Evolutionary conservation across 2,329 filamentous ascomycete species (phyloP).

Genomic region (Penicillium carneum): DNA sequence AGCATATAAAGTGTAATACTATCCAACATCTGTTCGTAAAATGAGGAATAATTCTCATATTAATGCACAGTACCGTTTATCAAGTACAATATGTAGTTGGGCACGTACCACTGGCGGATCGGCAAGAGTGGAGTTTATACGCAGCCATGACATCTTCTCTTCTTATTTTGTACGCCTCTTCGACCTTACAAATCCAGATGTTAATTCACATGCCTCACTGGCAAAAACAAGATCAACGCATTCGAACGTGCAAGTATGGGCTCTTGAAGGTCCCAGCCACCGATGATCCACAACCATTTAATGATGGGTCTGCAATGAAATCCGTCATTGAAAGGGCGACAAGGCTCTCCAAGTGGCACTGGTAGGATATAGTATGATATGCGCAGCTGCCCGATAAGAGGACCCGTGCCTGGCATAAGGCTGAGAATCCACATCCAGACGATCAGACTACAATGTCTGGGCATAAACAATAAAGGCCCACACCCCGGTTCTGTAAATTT

Average conservation of each 20-base stretch:
- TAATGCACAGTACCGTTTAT: neutral
- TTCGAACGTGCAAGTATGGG: neutral
- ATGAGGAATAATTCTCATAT: neutral
- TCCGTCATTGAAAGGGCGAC: constrained; percentile 10
- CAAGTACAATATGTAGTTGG: neutral
- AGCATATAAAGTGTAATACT: neutral
- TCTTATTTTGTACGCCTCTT: neutral
- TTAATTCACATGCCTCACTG: neutral
- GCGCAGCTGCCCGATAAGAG: neutral
- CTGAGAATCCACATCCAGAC: neutral
- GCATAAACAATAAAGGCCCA: neutral
- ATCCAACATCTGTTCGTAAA: neutral
- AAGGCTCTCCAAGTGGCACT: neutral
- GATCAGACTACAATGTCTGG: neutral
- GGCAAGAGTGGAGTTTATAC: constrained; percentile 15
- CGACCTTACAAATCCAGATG: neutral
- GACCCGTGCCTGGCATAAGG: neutral
- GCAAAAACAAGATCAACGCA: neutral
- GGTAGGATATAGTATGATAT: constrained; percentile 2
- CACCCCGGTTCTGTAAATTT: neutral
- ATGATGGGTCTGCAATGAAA: neutral
- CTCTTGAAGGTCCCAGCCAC: neutral
- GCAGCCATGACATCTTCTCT: neutral
- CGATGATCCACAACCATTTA: neutral
- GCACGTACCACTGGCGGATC: neutral